These are phyloP conservation scores for Coriolopsis trogii DNA, from an alignment of 1,284 basidiomycete genomes.

Conservation along the genomic window DNA sequence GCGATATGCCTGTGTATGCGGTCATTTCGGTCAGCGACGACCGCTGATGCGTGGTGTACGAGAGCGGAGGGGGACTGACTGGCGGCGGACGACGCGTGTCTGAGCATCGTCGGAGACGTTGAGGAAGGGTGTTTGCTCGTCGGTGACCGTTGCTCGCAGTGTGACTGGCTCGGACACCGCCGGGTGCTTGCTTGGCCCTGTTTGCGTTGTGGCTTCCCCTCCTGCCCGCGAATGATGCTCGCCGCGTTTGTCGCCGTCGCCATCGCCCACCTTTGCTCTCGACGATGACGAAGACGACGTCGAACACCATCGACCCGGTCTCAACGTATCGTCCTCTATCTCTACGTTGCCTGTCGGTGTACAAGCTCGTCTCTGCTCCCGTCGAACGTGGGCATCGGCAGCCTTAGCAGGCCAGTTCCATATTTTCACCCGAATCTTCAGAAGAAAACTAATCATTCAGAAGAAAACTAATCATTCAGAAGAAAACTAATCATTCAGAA, in stretches of 20 bases:
- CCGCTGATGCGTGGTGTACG: too few relatives aligned
- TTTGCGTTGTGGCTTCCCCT: slow-evolving; percentile 17
- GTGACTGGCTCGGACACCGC: slow-evolving; percentile 23
- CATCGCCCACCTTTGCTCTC: not conserved
- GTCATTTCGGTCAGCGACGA: not conserved
- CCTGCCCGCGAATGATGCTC: not conserved
- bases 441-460: too few relatives aligned
- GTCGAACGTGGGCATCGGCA: too few relatives aligned
- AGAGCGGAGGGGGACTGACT: slow-evolving; percentile 23
- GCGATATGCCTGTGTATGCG: slow-evolving; percentile 36
- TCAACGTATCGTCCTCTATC: too few relatives aligned
- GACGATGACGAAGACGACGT: not conserved
- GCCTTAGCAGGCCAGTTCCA: too few relatives aligned
- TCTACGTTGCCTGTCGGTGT: too few relatives aligned
- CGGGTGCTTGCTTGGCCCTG: slow-evolving; percentile 18
- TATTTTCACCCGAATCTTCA: too few relatives aligned
- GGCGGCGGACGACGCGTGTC: slow-evolving; percentile 32
- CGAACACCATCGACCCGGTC: too few relatives aligned
- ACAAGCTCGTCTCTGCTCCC: too few relatives aligned
- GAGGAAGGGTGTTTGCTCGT: slow-evolving; percentile 27
- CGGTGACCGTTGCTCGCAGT: slow-evolving; percentile 20
- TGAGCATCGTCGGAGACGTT: slow-evolving; percentile 37
- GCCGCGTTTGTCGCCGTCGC: not conserved
- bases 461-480: too few relatives aligned
- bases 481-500: too few relatives aligned